Base-by-base conservation (phyloP, 176 grass and related monocot species). In the Poa pratensis region DNA sequence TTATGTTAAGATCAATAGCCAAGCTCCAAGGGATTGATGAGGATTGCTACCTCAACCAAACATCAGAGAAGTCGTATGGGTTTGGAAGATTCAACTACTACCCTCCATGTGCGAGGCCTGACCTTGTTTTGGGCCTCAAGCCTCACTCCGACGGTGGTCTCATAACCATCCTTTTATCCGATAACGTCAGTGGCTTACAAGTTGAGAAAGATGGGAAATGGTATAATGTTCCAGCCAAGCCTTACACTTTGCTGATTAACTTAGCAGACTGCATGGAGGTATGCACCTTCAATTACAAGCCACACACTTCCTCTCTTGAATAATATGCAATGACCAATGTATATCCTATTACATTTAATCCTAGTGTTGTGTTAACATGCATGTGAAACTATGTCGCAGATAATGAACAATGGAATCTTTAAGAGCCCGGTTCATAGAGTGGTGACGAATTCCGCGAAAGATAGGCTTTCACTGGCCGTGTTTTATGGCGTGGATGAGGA, bases 301-400 rank as follows among this genome's bases (percentile, higher is more conserved):
- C 20, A 6, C 1, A 4, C 52, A 54, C 52, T 19, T 54, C 3
- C 17, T 54, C 52, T 54, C 16, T 19, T 54, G 16, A 54, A 18
- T 54, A 20, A 54, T 54, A 0, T 7, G 18, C 52, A 54, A 19
- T 54, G 16, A 54, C 1, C 52, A 54, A 16, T 54, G 52, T 54
- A 1, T 19, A 19, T 54, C 4, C 3, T 16, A 16, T 40, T 52
- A 17, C 50, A 3, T n/a, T 54, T 3, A 54, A 54, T 54, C 4
- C 18, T 19, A 54, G 18, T 54, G 52, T 18, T 54, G 18, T 5
- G 4, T 53, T 53, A 5, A 5, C 17, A 19, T 54, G 52, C 2
- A 54, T 54, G 52, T 54, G 18, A 54, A 19, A 7, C 24, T 62
- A 1, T 22, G 3, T 28, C 73, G 75, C 82, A 95, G 46, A 48